These are phyloP conservation scores for Didymella lethalis DNA, from an alignment of 2,329 filamentous ascomycete genomes.

Conservation along the genomic window DNA sequence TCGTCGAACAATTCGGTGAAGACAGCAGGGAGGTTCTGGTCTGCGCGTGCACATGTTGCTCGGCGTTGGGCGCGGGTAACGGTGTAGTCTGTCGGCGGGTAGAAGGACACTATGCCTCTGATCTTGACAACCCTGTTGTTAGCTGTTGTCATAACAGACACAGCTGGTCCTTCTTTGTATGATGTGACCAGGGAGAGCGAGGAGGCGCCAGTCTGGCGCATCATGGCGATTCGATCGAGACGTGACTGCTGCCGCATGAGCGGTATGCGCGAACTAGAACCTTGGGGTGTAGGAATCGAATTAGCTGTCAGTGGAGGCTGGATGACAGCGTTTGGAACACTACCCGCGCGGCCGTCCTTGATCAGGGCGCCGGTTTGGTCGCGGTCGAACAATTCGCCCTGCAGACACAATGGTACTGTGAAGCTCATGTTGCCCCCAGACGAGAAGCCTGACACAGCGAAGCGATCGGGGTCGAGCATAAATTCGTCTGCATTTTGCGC, in stretches of 20 bases:
- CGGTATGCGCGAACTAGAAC: constrained; percentile 46
- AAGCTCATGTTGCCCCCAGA: constrained; percentile 70
- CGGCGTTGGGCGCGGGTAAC: constrained; percentile 66
- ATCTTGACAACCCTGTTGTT: constrained; percentile 56
- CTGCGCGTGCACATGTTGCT: constrained; percentile 61
- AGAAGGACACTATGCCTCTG: constrained; percentile 67
- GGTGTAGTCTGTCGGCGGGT: constrained; percentile 69
- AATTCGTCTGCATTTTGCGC: constrained; percentile 64
- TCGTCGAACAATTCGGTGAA: constrained; percentile 63
- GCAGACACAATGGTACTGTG: constrained; percentile 66
- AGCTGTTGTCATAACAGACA: constrained; percentile 44
- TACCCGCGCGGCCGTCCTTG: constrained; percentile 39
- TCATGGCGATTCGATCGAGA: constrained; percentile 46
- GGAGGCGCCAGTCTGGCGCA: constrained; percentile 45
- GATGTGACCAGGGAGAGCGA: constrained; percentile 48
- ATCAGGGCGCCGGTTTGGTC: constrained; percentile 41
- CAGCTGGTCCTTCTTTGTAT: constrained; percentile 47
- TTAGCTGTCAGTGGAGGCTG: constrained; percentile 24
- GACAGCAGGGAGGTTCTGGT: constrained; percentile 59
- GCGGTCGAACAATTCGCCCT: constrained; percentile 55
- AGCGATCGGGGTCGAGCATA: constrained; percentile 64
- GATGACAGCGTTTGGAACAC: constrained; percentile 35
- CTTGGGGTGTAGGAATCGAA: constrained; percentile 37
- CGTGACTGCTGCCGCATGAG: constrained; percentile 44
- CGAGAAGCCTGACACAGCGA: constrained; percentile 68